Evolutionary conservation across 441 rosid genomes (phyloP).

Genomic region (Populus hybrid): DNA sequence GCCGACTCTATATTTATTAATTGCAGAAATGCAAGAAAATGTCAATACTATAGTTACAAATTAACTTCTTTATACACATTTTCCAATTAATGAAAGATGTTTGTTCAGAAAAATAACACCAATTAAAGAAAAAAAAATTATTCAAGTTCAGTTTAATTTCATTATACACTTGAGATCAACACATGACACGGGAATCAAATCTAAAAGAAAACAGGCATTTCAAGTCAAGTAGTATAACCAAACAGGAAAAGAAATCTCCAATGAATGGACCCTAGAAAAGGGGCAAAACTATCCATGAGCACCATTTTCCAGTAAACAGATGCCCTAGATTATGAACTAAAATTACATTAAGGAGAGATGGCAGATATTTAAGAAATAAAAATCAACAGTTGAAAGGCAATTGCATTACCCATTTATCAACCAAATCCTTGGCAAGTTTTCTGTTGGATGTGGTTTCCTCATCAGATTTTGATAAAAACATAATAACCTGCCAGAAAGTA

Average conservation of each 20-base stretch:
- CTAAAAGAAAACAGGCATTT: background rate
- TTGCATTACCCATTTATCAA: constrained; percentile 88
- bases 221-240: background rate
- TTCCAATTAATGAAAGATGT: background rate
- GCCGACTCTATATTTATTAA: constrained; percentile 73
- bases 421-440: constrained; percentile 94
- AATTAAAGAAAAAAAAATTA: background rate
- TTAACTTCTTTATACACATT: background rate
- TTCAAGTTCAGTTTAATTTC: background rate
- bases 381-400: background rate
- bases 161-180: background rate
- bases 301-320: background rate
- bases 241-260: background rate
- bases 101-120: background rate
- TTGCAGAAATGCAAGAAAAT: constrained; percentile 5
- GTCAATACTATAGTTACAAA: background rate
- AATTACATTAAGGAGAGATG: background rate
- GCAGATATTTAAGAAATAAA: background rate
- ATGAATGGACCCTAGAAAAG: background rate
- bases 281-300: background rate
- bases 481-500: constrained; percentile 63
- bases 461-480: constrained; percentile 94
- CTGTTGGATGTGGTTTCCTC: constrained; percentile 95
- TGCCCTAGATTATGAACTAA: background rate
- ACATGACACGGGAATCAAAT: background rate